Base-by-base conservation (phyloP, 805 yeast species). In the Scheffersomyces lignosus region DNA sequence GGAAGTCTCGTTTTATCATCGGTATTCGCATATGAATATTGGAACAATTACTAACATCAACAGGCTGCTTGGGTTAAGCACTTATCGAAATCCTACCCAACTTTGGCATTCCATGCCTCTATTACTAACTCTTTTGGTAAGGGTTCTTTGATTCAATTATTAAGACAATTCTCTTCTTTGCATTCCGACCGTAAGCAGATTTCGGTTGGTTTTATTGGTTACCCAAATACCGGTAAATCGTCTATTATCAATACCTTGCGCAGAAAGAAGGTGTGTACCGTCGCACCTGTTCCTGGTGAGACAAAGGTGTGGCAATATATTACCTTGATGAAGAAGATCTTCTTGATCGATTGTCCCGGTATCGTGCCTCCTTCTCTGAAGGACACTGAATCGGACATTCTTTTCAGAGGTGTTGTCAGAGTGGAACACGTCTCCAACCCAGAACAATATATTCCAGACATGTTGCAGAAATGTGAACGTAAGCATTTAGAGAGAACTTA, bases 11-110 rank as follows among this genome's bases (percentile, higher is more conserved):
- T 17, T 28, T 34, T 27, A 23, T 31, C 29, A 18, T 26, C 29
- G 23, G 4, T 27, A 17, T 10, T 17, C 23, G 26, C 34, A 34
- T 33, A 8, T 18, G 14, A 5, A 27, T 14, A 14, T 5, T 18
- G 4, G 31, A 15, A 18, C 18, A 20, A 6, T 26, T 46, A 62
- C 73, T 69, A 66, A 45, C 52, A 27, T 44, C 32, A 34, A 33
- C 62, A 90, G 97, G 97, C 98, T 62, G 96, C 98, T 29, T 91
- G 99, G 99, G 96, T 93, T 30, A 93, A 91, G 63, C 91, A 85
- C 62, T 72, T 91, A 45, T 89, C 97, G 3, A 90, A 87, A 54
- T 85, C 80, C 37, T 87, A 79, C 60, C 99, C 99, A 33, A 93
- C 99, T 2, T 71, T 91, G 51, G 99, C 99, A 43, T 91, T 93